Evolutionary conservation across 495 filamentous ascomycete species (phyloP).

Genomic region (Neurospora cerealis): DNA sequence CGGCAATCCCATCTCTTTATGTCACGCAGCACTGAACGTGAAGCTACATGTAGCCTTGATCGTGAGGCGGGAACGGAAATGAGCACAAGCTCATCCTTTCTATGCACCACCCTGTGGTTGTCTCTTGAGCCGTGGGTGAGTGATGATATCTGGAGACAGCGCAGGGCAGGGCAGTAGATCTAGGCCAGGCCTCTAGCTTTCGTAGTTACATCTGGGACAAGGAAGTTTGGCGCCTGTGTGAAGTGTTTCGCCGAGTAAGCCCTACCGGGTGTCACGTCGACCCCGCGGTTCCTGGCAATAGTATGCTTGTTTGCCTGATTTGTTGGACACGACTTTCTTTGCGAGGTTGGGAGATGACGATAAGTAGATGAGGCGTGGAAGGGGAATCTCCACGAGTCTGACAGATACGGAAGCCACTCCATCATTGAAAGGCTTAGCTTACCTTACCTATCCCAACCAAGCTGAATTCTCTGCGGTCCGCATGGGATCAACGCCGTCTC

Average conservation of each 20-base stretch:
- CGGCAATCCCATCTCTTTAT: not conserved
- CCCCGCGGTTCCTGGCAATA: not conserved
- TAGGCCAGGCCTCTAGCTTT: not conserved
- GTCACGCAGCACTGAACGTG: not conserved
- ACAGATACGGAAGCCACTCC: not conserved
- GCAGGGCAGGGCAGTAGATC: not conserved
- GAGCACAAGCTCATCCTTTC: not conserved
- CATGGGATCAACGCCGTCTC: not conserved
- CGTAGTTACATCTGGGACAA: not conserved
- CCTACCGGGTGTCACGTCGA: not conserved
- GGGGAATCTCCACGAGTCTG: not conserved
- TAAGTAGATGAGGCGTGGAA: not conserved
- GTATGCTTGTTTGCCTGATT: not conserved
- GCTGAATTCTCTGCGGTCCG: not conserved
- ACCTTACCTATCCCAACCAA: not conserved
- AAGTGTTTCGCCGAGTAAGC: not conserved
- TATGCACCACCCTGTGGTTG: not conserved
- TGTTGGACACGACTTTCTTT: not conserved
- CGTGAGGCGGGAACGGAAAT: not conserved
- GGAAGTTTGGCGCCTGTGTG: not conserved
- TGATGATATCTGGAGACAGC: not conserved
- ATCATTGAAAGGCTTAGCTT: not conserved
- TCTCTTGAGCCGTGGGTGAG: not conserved
- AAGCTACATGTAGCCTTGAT: not conserved
- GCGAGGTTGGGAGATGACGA: not conserved